Evolutionary conservation across 2,329 filamentous ascomycete genomes (phyloP).

Genomic region (Talaromyces pinophilus): DNA sequence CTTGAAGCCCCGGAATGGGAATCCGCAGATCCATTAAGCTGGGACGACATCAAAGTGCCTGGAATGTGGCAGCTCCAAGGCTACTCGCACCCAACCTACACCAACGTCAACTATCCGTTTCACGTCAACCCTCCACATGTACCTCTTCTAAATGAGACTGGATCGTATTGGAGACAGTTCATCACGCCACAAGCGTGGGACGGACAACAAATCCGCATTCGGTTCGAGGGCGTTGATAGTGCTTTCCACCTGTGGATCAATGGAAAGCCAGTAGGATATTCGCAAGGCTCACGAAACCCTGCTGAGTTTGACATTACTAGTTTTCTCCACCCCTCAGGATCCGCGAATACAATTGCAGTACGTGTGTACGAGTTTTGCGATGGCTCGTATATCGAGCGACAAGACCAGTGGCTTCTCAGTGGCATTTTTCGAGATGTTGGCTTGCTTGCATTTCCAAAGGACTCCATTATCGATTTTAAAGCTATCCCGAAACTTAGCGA

Average conservation of each 20-base stretch:
- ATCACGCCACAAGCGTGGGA: slow-evolving; percentile 45
- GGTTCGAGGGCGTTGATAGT: slow-evolving; percentile 61
- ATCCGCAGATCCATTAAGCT: slow-evolving; percentile 2
- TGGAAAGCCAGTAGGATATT: slow-evolving; percentile 64
- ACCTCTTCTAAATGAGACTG: slow-evolving; percentile 63
- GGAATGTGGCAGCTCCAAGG: slow-evolving; percentile 71
- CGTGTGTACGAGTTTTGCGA: slow-evolving; percentile 69
- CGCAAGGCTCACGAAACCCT: slow-evolving; percentile 67
- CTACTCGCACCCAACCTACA: slow-evolving; percentile 67
- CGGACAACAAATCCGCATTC: slow-evolving; percentile 55
- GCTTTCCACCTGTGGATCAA: slow-evolving; percentile 72
- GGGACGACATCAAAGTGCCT: slow-evolving; percentile 56
- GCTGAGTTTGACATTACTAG: slow-evolving; percentile 68
- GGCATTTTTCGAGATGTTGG: slow-evolving; percentile 66
- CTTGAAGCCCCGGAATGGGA: slow-evolving; percentile 42
- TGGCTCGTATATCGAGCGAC: slow-evolving; percentile 66
- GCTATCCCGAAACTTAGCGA: slow-evolving; percentile 38
- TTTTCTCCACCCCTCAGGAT: slow-evolving; percentile 55
- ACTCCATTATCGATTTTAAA: slow-evolving; percentile 52
- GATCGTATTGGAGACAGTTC: slow-evolving; percentile 61
- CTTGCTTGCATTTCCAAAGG: slow-evolving; percentile 58
- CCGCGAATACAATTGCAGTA: slow-evolving; percentile 59
- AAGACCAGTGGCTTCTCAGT: slow-evolving; percentile 67
- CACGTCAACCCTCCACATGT: slow-evolving; percentile 64
- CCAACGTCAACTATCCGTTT: slow-evolving; percentile 67